These are phyloP conservation scores for Aspergillus diversus DNA, from an alignment of 495 filamentous ascomycete species.

Conservation along the genomic window DNA sequence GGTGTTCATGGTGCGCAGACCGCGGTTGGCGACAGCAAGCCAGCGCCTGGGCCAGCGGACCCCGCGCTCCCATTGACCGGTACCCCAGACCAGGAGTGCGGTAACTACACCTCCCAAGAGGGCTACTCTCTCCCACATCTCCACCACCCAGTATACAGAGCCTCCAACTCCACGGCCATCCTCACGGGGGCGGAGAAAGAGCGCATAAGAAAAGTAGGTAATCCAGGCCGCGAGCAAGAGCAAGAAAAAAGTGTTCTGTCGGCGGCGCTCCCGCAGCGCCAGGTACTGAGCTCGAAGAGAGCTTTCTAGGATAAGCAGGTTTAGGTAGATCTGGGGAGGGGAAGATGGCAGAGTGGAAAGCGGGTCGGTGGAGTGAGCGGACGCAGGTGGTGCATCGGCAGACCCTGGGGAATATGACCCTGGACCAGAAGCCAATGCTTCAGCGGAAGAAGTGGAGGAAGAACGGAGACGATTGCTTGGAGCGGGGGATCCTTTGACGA, in stretches of 20 bases:
- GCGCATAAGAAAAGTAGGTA: conserved; percentile 77
- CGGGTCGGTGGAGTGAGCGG: conserved; percentile 63
- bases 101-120: conserved; percentile 87
- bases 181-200: conserved; percentile 88
- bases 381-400: conserved; percentile 39
- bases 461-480: conserved; percentile 42
- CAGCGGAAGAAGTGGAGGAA: conserved; percentile 44
- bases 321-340: conserved; percentile 97
- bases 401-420: conserved; percentile 33
- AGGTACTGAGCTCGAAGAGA: conserved; percentile 93
- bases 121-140: conserved; percentile 82
- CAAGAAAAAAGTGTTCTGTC: conserved; percentile 95
- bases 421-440: conserved; percentile 36
- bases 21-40: conserved; percentile 85
- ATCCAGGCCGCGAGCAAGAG: conserved; percentile 78
- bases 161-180: conserved; percentile 90
- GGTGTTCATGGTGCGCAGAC: conserved; percentile 87
- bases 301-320: conserved; percentile 94
- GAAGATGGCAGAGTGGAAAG: conserved; percentile 82
- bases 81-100: conserved; percentile 82
- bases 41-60: conserved; percentile 93
- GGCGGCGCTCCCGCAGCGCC: conserved; percentile 79
- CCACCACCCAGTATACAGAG: conserved; percentile 93
- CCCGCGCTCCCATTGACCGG: conserved; percentile 92
- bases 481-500: conserved; percentile 81